Evolutionary conservation across 1,139 yeast genomes (phyloP), one percentile per base, ranked within the genome.

Genomic region (Zygoascus sp.): DNA sequence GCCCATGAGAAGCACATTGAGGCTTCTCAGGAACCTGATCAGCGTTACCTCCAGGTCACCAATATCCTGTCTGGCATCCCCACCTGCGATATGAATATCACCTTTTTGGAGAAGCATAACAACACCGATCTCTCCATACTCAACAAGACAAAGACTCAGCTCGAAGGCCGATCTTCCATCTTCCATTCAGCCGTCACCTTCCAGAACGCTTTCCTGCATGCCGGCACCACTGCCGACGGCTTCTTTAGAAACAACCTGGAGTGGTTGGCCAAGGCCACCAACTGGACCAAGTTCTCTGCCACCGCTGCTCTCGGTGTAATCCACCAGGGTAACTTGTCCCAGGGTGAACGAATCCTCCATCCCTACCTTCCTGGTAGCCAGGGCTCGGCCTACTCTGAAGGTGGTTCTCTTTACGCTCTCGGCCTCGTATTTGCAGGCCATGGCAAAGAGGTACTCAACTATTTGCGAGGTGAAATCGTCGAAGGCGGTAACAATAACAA

Each of bases 271-370:
- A 88, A 89, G 69, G 97, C 98, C 10, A 83, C 94, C 44, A 90
- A 90, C 67, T 92, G 99, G 99, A 90, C 97, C 7, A 92, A 92
- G 64, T 92, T 92, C 64, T 81, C 96, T 0, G 97, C 98, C 5
- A 92, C 98, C 25, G 98, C 98, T 16, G 97, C 97, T 11, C 74
- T 94, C 51, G 99, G 99, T 64, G 98, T 92, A 28, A 90, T 92
- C 58, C 98, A 92, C 63, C 87, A 85, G 62, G 98, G 98, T 46
- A 90, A 92, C 64, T 75, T 92, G 53, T 79, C 95, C 1, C 96
- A 88, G 64, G 98, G 98, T 49, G 81, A 82, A 64, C 79, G 83
- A 54, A 81, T 92, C 45, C 76, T 92, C 64, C 83, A 84, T 56
- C 97, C 98, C 28, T 94, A 92, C 63, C 75, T 92, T 52, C 97